phyloP scores from a whole-genome alignment of 2,329 filamentous ascomycete species.

The Furcasterigmium furcatum region DNA sequence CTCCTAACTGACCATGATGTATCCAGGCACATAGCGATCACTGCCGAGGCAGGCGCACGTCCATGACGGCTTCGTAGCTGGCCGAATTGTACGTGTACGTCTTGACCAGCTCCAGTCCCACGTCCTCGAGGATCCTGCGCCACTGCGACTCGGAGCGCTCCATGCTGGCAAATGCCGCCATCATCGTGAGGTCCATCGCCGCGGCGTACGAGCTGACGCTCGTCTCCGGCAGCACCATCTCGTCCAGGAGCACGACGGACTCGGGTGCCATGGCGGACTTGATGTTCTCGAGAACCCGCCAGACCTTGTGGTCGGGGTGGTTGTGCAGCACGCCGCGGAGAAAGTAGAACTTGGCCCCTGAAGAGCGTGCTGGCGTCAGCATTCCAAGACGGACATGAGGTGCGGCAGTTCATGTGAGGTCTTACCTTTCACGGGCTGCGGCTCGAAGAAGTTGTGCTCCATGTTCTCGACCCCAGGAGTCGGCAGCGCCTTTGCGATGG shows the following conservation, averaged over 20 bases:
- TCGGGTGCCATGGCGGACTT: conserved; percentile 12
- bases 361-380: no score
- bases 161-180: conserved; percentile 11
- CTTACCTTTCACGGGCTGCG: no score
- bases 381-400: no score
- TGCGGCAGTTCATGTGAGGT: no score
- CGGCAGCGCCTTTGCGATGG: no score
- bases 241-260: conserved; percentile 12
- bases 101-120: conserved; percentile 5
- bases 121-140: conserved; percentile 5
- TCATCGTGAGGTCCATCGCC: conserved; percentile 13
- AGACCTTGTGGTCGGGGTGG: conserved; percentile 12
- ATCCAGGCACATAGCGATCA: no score
- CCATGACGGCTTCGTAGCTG: neutral
- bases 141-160: conserved; percentile 16
- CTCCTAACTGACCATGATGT: no score
- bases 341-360: conserved; percentile 12
- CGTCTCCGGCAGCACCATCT: conserved; percentile 10
- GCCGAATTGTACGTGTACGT: neutral
- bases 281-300: conserved; percentile 8
- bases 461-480: no score
- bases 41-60: neutral
- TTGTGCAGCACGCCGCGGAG: conserved; percentile 13
- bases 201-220: conserved; percentile 8
- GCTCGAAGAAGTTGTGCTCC: no score